Evolutionary conservation across 2,329 filamentous ascomycete genomes (phyloP).

Genomic region (Sarocladiaceae sp.): DNA sequence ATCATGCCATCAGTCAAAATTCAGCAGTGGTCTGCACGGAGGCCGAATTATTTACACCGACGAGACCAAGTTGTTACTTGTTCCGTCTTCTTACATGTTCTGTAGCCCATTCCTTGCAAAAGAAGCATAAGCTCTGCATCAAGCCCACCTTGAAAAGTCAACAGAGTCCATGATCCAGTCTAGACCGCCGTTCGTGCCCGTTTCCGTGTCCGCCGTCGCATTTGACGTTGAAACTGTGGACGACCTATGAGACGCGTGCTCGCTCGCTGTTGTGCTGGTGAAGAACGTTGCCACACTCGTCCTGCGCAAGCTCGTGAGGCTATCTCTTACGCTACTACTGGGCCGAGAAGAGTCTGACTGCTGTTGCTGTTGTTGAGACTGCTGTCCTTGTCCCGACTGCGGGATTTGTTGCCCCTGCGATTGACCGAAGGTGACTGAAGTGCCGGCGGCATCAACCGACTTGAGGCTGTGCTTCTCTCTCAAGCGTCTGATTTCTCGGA

Average conservation of each 20-base stretch:
- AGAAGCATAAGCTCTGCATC: background rate
- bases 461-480: conserved; percentile 62
- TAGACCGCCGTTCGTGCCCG: conserved; percentile 18
- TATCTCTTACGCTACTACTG: conserved; percentile 52
- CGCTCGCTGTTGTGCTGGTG: conserved; percentile 51
- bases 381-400: conserved; percentile 10
- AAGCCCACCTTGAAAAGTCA: conserved; percentile 48
- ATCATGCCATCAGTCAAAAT: conserved; percentile 16
- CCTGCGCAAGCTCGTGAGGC: conserved; percentile 55
- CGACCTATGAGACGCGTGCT: conserved; percentile 53
- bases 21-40: no score
- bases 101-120: background rate
- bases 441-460: conserved; percentile 16
- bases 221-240: conserved; percentile 51
- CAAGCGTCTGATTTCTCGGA: conserved; percentile 79
- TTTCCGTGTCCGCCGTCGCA: conserved; percentile 52
- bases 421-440: background rate
- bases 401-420: background rate
- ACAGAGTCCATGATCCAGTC: conserved; percentile 41
- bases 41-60: no score
- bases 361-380: conserved; percentile 18
- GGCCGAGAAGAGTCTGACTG: conserved; percentile 31
- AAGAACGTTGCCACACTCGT: conserved; percentile 65
- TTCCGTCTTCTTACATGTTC: background rate
- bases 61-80: no score